Evolutionary conservation across 2,329 filamentous ascomycete species (phyloP).

Genomic region (Colletotrichum higginsianum): DNA sequence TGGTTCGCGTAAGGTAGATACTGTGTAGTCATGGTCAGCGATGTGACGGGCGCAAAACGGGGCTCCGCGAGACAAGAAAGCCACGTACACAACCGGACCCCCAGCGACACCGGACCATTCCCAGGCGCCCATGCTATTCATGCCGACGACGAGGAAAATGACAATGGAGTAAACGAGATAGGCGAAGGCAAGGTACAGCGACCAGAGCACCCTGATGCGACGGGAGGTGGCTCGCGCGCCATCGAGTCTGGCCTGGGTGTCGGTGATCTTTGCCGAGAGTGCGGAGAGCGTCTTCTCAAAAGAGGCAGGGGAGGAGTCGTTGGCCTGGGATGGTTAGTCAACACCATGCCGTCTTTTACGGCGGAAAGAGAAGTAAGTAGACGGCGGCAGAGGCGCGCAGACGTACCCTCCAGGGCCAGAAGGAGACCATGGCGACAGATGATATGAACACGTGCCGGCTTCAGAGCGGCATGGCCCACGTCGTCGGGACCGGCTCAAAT

Average conservation of each 20-base stretch:
- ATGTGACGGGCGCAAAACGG: conserved; percentile 7
- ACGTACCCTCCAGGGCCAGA: conserved; percentile 88
- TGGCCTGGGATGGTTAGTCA: conserved; percentile 66
- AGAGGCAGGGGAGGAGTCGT: conserved; percentile 86
- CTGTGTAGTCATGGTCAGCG: conserved; percentile 57
- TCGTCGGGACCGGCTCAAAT: not conserved
- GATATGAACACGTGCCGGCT: conserved; percentile 38
- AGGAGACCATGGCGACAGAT: conserved; percentile 76
- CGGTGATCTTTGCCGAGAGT: conserved; percentile 86
- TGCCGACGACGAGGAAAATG: conserved; percentile 86
- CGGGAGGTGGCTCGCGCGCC: conserved; percentile 79
- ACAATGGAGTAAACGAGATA: conserved; percentile 91
- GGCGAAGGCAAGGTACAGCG: conserved; percentile 89
- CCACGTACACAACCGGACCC: conserved; percentile 80
- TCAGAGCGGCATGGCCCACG: conserved; percentile 38
- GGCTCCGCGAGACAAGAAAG: not conserved
- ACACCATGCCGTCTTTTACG: not conserved
- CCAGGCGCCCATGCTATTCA: conserved; percentile 79
- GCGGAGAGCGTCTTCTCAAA: conserved; percentile 93
- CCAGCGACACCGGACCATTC: conserved; percentile 87
- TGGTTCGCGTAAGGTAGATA: conserved; percentile 82
- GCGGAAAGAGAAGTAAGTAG: not conserved
- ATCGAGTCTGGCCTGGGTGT: conserved; percentile 81
- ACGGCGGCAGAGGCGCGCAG: not conserved
- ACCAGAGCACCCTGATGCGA: conserved; percentile 87